A percentile compares a stretch with the other conserved stretches of the same genome.
Evolutionary conservation across 768 basidiomycete genomes (phyloP).

Genomic region (Pulveroboletus sp.): DNA sequence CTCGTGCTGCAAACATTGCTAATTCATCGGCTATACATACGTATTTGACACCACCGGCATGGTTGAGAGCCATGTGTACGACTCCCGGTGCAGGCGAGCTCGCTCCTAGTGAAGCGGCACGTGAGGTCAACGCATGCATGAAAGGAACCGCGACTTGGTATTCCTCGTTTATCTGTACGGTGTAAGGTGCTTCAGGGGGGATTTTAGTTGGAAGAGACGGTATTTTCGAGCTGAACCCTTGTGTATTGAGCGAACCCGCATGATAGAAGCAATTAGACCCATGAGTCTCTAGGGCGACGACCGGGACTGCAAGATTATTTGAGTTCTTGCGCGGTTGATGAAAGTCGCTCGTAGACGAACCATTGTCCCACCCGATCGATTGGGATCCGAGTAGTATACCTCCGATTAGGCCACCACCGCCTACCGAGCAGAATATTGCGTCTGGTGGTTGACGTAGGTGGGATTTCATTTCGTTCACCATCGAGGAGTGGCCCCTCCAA

Average conservation of each 20-base stretch:
- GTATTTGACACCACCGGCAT: constrained; percentile 51
- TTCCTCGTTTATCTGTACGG: constrained; percentile 39
- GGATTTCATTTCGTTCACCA: constrained; percentile 56
- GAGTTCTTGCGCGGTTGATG: not conserved
- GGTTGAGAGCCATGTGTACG: constrained; percentile 60
- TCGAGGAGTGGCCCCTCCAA: constrained; percentile 77
- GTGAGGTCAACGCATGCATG: constrained; percentile 54
- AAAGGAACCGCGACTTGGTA: constrained; percentile 52
- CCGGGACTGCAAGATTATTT: constrained; percentile 43
- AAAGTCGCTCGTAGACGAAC: constrained; percentile 34
- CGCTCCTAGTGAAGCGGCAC: constrained; percentile 69
- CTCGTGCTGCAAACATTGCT: constrained; percentile 54
- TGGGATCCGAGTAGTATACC: constrained; percentile 69
- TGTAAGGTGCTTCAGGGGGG: constrained; percentile 30
- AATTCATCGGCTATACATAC: constrained; percentile 64
- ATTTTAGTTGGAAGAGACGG: constrained; percentile 30
- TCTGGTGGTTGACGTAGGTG: constrained; percentile 56
- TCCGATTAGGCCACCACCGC: constrained; percentile 67
- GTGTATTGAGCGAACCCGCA: constrained; percentile 55
- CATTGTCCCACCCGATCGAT: constrained; percentile 61
- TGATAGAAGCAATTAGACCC: constrained; percentile 74
- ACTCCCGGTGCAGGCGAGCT: constrained; percentile 57
- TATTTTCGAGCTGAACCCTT: constrained; percentile 29
- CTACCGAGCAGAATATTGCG: constrained; percentile 74
- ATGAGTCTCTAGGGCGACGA: constrained; percentile 64